Base-by-base conservation (phyloP, 257 asterid species). In the Misopates orontium region DNA sequence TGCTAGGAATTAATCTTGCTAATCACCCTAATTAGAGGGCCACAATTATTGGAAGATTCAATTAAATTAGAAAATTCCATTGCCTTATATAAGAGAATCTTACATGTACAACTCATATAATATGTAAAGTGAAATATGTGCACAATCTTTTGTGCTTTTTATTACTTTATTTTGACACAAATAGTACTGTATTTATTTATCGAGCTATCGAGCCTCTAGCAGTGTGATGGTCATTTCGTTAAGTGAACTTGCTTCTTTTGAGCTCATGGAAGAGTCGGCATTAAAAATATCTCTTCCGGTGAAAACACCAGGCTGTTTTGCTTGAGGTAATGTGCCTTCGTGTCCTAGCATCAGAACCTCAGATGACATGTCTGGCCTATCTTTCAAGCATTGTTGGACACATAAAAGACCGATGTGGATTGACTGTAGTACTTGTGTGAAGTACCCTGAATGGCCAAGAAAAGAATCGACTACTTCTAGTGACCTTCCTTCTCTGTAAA, bases 301-400 rank as follows among this genome's bases (percentile, higher is more conserved):
- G 74, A 45, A 74, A 28, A 28, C 3, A 28, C 36, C 36, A 28
- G 36, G 36, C 7, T 28, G 36, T 28, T 28, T 28, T 7, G 68
- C 7, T 42, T 42, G 15, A 42, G 49, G 49, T 39, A 62, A 23
- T 4, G 40, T 22, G 0, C 23, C 70, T 22, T 55, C 74, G 32
- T 41, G 62, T 10, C 47, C 66, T 13, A 74, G 40, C 78, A 70
- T 68, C 28, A 32, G 20, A 56, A 56, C 58, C 9, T 68, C 71
- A 13, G 67, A 62, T 13, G 71, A 52, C 68, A 74, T 74, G 3
- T 45, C 41, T 8, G 75, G 75, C 40, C 78, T 36, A 23, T 74
- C 68, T 51, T 68, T 31, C 0, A 71, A 71, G 1, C 49, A 40
- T 48, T 62, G 58, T 57, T 68, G 74, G 11, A 62, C 68, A 7